A percentile compares a stretch with the other conserved stretches of the same genome.
phyloP scores from a whole-genome alignment of 768 basidiomycete species.

The Leccinum olivaceopallidum region DNA sequence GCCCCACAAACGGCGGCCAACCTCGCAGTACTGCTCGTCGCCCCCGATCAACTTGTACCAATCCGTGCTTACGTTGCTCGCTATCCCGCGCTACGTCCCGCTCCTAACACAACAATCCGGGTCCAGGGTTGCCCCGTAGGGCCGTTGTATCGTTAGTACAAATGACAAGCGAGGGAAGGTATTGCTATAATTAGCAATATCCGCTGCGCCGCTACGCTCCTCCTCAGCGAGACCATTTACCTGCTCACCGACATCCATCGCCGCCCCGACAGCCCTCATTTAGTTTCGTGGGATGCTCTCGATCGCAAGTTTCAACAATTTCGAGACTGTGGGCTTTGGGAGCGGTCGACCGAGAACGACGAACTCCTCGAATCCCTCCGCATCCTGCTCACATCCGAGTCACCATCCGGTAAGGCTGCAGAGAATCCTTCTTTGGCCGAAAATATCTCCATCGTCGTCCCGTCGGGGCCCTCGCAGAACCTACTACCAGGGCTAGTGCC shows the following conservation, averaged over 20 bases:
- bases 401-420: not conserved
- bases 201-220: slow-evolving; percentile 1
- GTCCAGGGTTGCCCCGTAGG: too few relatives aligned
- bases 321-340: slow-evolving; percentile 28
- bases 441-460: slow-evolving; percentile 18
- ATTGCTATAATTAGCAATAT: too few relatives aligned
- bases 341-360: slow-evolving; percentile 26
- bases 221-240: slow-evolving; percentile 26
- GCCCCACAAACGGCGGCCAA: too few relatives aligned
- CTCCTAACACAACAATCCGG: too few relatives aligned
- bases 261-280: slow-evolving; percentile 18
- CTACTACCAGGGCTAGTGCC: slow-evolving; percentile 22
- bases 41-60: too few relatives aligned
- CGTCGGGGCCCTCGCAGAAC: slow-evolving; percentile 9
- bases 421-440: slow-evolving; percentile 2
- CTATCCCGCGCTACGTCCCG: too few relatives aligned
- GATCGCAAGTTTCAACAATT: slow-evolving; percentile 22
- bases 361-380: slow-evolving; percentile 29
- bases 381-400: slow-evolving; percentile 15
- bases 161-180: too few relatives aligned
- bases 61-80: too few relatives aligned
- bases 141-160: too few relatives aligned
- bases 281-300: slow-evolving; percentile 27
- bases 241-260: slow-evolving; percentile 23
- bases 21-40: too few relatives aligned